phyloP scores from a whole-genome alignment of 805 yeast species.

The Sungouiozyma ichnusensis region DNA sequence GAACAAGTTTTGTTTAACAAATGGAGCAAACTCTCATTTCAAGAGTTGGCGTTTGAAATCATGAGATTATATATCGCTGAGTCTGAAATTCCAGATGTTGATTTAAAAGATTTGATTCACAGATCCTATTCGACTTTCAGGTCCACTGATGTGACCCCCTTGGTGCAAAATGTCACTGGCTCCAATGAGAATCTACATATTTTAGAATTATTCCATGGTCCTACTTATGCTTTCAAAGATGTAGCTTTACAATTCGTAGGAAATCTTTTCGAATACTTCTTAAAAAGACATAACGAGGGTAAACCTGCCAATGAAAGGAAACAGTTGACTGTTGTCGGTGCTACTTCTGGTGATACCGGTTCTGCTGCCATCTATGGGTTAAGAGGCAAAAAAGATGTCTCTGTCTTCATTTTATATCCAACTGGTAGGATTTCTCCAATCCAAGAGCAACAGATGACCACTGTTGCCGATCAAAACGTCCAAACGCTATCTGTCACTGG shows the following conservation, averaged over 20 bases:
- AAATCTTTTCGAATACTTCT: conserved; percentile 86
- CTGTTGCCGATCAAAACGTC: conserved; percentile 84
- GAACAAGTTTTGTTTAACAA: conserved; percentile 42
- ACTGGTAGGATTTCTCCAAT: conserved; percentile 95
- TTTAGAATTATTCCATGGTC: conserved; percentile 95
- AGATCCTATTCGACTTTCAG: conserved; percentile 89
- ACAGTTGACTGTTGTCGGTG: conserved; percentile 92
- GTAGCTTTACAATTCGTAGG: conserved; percentile 98
- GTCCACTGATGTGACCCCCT: conserved; percentile 78
- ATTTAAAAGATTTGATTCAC: conserved; percentile 49
- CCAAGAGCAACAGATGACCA: conserved; percentile 98
- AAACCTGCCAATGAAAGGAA: conserved; percentile 52
- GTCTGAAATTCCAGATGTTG: conserved; percentile 64
- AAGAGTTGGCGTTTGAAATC: conserved; percentile 79
- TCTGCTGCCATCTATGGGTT: conserved; percentile 98
- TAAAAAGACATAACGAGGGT: conserved; percentile 58
- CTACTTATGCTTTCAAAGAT: conserved; percentile 97
- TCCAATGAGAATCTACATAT: conserved; percentile 52
- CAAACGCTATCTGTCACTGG: conserved; percentile 94
- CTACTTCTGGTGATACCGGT: conserved; percentile 98
- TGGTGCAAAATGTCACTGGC: conserved; percentile 47
- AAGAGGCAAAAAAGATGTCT: conserved; percentile 94
- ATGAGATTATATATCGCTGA: conserved; percentile 66
- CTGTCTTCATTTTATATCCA: conserved; percentile 92
- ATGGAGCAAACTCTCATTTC: conserved; percentile 72